Conservation (phyloP, 768 basidiomycete genomes). For the Dentipellis sp. region DNA sequence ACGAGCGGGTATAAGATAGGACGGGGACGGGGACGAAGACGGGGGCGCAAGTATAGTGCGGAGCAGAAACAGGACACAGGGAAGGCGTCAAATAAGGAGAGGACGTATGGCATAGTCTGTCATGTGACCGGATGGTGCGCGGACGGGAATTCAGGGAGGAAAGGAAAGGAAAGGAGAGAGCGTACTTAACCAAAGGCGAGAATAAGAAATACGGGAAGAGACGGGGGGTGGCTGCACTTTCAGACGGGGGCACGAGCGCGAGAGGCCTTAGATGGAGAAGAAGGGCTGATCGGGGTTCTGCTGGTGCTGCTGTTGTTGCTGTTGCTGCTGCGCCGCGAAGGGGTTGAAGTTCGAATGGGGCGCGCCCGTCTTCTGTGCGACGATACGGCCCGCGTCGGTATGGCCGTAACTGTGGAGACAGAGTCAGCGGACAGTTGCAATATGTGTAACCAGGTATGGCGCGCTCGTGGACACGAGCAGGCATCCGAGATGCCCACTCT, state of each 20-base stretch:
- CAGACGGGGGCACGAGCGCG: not conserved
- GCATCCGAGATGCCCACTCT: not conserved
- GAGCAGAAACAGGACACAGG: too few relatives aligned
- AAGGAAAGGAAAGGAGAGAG: not conserved
- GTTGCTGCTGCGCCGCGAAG: conserved; percentile 54
- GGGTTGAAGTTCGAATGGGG: conserved; percentile 43
- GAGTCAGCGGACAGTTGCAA: not conserved
- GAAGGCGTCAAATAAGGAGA: not conserved
- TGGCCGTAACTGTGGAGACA: conserved; percentile 33
- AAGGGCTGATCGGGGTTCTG: conserved; percentile 20
- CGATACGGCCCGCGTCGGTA: conserved; percentile 19
- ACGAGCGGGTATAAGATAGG: not conserved
- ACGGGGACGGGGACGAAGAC: too few relatives aligned
- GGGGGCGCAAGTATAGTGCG: too few relatives aligned
- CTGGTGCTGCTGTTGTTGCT: conserved; percentile 39
- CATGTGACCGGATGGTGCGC: not conserved
- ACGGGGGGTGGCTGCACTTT: too few relatives aligned
- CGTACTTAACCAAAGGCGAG: not conserved
- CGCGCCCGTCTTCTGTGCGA: conserved; percentile 24
- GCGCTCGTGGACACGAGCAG: not conserved
- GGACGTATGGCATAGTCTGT: not conserved
- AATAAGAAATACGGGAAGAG: too few relatives aligned
- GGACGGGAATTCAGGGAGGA: not conserved
- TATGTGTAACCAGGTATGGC: not conserved
- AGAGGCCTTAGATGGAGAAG: conserved; percentile 20